Percentiles rank a stretch among this genome's conserved stretches.
Evolutionary conservation across 1,139 yeast genomes (phyloP).

Genomic region (Sugiyamaella xylanicola): DNA sequence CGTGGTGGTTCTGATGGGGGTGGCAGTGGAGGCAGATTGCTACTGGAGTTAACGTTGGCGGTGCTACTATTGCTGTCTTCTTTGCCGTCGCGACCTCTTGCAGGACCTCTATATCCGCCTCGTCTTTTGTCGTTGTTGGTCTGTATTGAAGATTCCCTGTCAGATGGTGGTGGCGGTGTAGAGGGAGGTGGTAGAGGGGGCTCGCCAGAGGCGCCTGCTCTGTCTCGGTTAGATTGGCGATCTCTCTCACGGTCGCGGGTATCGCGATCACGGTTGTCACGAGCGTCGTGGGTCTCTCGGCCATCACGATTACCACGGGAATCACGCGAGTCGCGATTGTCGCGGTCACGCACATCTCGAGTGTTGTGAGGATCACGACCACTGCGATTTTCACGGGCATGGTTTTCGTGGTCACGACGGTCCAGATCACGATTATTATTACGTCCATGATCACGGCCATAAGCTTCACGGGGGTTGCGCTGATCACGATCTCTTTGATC

Average conservation of each 20-base stretch:
- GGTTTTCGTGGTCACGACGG: slow-evolving; percentile 1
- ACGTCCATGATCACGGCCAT: slow-evolving; percentile 9
- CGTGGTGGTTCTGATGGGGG: neutral
- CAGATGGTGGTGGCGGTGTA: slow-evolving; percentile 16
- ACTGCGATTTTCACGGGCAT: neutral
- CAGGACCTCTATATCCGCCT: neutral
- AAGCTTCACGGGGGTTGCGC: neutral
- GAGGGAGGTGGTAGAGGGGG: slow-evolving; percentile 23
- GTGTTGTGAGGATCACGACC: slow-evolving; percentile 3
- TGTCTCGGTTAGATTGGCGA: neutral
- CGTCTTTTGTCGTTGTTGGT: neutral
- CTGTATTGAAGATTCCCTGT: neutral
- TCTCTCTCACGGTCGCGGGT: neutral
- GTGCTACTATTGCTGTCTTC: slow-evolving; percentile 3
- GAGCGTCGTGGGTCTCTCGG: neutral
- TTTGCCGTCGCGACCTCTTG: slow-evolving; percentile 3
- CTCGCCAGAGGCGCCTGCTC: too few relatives aligned
- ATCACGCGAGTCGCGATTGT: neutral
- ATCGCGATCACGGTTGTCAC: neutral
- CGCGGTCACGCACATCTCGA: neutral
- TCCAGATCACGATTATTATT: neutral
- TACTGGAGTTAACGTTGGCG: neutral
- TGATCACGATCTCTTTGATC: neutral
- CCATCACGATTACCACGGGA: neutral
- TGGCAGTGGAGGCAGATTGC: neutral